Conservation (phyloP, 495 filamentous ascomycete genomes). For the Cercophora newfieldiana region DNA sequence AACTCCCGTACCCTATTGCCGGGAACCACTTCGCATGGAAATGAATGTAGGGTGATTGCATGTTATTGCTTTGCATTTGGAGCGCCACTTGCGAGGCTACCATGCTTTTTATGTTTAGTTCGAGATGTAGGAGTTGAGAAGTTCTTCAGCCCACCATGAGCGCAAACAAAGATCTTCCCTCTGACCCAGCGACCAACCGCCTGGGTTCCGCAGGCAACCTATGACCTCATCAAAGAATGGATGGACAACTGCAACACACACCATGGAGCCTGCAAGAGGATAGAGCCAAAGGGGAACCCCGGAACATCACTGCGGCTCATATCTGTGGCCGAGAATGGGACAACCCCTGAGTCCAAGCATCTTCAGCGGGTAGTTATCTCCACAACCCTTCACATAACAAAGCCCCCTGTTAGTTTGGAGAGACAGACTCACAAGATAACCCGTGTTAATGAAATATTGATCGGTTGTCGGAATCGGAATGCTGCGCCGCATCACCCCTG, state of each 20-base stretch:
- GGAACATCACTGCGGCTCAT: not conserved
- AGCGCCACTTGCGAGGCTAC: not conserved
- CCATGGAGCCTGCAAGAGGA: not conserved
- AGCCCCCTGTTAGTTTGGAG: no score
- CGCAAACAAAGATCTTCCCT: not conserved
- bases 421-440: no score
- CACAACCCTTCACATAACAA: no score
- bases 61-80: not conserved
- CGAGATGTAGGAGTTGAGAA: not conserved
- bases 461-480: no score
- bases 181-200: not conserved
- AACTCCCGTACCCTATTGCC: conserved; percentile 1
- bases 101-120: not conserved
- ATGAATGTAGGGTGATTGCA: not conserved
- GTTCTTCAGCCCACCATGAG: not conserved
- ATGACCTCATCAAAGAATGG: not conserved
- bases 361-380: no score
- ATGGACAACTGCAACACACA: not conserved
- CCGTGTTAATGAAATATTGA: no score
- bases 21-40: not conserved
- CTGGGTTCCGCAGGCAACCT: no score
- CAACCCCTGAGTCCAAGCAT: no score
- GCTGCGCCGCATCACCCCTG: no score
- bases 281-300: not conserved
- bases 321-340: not conserved